Evolutionary conservation across 1,139 yeast species (phyloP), one percentile per base, ranked within the genome.

Genomic region (Blastobotrys aristatus): DNA sequence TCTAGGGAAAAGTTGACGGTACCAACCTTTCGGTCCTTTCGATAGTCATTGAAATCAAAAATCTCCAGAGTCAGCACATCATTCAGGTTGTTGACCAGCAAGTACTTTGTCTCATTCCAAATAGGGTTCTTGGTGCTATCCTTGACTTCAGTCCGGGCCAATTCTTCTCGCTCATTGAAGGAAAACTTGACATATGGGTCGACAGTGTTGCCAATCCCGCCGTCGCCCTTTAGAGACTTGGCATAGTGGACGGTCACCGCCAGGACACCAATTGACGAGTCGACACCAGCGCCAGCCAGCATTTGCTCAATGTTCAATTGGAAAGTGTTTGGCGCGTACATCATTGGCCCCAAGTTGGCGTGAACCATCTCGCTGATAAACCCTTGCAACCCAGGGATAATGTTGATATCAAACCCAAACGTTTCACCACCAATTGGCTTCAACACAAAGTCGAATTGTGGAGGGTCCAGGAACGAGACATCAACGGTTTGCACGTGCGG

Each of bases 401-500:
- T 72, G 61, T 89, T 79, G 31, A 90, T 71, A 67, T 92, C 98
- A 82, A 94, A 85, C 55, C 90, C 86, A 67, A 90, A 82, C 24
- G 83, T 70, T 29, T 84, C 72, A 56, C 90, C 92, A 54, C 96
- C 95, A 49, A 85, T 70, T 17, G 85, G 72, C 56, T 77, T 82
- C 43, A 86, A 74, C 50, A 79, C 77, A 64, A 89, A 92, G 66
- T 92, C 98, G 65, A 89, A 80, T 54, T 80, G 75, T 17, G 97
- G 97, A 33, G 95, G 82, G 52, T 87, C 92, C 65, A 89, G 70
- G 57, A 92, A 71, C 20, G 95, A 82, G 30, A 90, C 79, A 62
- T 86, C 92, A 18, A 89, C 81, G 1, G 96, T 89, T 66, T 92
- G 95, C 53, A 92, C 73, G 66, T 92, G 97, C 3, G 98, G 98